These are phyloP conservation scores for Ploettnerulaceae sp. DNA, from an alignment of 2,329 filamentous ascomycete genomes.

Conservation along the genomic window DNA sequence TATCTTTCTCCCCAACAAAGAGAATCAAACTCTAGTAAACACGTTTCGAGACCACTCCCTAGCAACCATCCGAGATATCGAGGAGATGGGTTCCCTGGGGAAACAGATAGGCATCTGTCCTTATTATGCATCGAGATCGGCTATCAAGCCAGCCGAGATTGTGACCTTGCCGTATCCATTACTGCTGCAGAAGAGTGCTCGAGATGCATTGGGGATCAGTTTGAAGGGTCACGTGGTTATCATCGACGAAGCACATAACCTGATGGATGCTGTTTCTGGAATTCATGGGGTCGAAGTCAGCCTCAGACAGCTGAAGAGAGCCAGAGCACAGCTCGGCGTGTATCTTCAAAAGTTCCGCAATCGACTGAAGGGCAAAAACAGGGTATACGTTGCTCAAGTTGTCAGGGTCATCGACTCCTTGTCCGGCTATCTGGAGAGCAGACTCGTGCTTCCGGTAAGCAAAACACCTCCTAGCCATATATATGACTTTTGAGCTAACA, in stretches of 20 bases:
- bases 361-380: slow-evolving; percentile 82
- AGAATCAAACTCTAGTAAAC: slow-evolving; percentile 65
- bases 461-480: too few species aligned
- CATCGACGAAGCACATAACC: slow-evolving; percentile 94
- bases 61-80: slow-evolving; percentile 85
- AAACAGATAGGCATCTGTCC: slow-evolving; percentile 79
- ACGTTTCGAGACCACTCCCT: slow-evolving; percentile 82
- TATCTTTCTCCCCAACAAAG: slow-evolving; percentile 70
- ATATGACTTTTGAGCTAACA: slow-evolving; percentile 20
- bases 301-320: slow-evolving; percentile 66
- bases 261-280: slow-evolving; percentile 88
- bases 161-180: slow-evolving; percentile 90
- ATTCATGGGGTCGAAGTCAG: slow-evolving; percentile 79
- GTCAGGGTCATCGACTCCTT: slow-evolving; percentile 79
- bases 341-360: slow-evolving; percentile 89
- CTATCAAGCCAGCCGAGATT: slow-evolving; percentile 80
- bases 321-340: slow-evolving; percentile 67
- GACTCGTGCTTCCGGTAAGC: slow-evolving; percentile 45
- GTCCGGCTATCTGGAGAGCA: slow-evolving; percentile 58
- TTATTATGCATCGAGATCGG: slow-evolving; percentile 89
- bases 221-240: slow-evolving; percentile 88
- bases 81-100: slow-evolving; percentile 77
- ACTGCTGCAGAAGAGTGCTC: slow-evolving; percentile 77
- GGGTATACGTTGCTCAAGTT: slow-evolving; percentile 85
- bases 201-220: slow-evolving; percentile 82